Evolutionary conservation across 164 flowering plant genomes (phyloP), one percentile per base, ranked within the genome.

Genomic region (Houttuynia cordata): DNA sequence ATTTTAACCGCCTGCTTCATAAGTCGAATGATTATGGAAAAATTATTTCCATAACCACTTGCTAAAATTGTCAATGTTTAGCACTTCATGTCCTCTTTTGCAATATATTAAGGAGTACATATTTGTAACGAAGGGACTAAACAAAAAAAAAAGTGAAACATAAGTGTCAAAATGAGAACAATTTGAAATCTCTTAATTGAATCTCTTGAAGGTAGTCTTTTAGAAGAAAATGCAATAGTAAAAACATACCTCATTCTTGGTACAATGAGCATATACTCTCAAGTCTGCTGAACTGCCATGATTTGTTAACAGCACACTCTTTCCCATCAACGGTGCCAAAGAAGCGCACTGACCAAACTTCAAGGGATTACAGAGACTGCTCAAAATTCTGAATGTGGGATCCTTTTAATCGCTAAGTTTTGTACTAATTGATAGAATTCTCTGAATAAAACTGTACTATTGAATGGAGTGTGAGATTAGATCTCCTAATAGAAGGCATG

Each of bases 271-370:
- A 59, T 82, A 88, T 18, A 74, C 71, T 1, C 82, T 72, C 22
- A 83, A 58, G 47, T 77, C 68, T 0, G 82, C 80, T 8, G 84
- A 70, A 22, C 76, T 76, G 10, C 23, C 23, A 50, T 74, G 75
- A 12, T 58, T 60, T 1, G 73, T 67, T 0, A 66, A 12, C 19
- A 85, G 82, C 15, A 85, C 88, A 0, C 37, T 59, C 52, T 63
- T 78, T 22, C 88, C 96, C 96, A 85, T 88, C 42, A 85, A 58
- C 79, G 83, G 65, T 84, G 82, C 90, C 89, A 85, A 53, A 88
- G 63, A n/a, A 85, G 85, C 7, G 96, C 81, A 51, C 96, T 85
- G 76, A 0, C 57, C 21, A 40, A 25, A 40, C 24, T 12, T 50
- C 37, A 47, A 40, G 39, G 59, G 30, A 24, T 41, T 30, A n/a